Evolutionary conservation across 345 rosid species (phyloP).

Genomic region (Eucalyptus polybractea): DNA sequence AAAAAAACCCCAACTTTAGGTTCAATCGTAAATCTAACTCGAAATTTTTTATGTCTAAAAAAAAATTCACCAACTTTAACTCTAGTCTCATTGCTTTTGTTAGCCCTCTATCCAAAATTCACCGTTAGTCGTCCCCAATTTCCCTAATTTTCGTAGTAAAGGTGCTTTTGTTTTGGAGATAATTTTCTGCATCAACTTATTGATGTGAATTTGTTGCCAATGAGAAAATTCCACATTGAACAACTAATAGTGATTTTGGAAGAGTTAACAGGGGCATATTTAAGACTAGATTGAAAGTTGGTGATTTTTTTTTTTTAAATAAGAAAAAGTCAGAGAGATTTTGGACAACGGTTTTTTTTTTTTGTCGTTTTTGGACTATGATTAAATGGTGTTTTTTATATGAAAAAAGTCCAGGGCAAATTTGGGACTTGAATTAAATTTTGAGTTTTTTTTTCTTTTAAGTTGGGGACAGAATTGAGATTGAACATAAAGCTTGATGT

Average conservation of each 20-base stretch:
- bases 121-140: background rate
- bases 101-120: background rate
- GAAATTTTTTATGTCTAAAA: background rate
- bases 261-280: background rate
- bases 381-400: too few species aligned
- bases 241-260: background rate
- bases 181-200: rapidly evolving
- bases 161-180: background rate
- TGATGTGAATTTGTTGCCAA: background rate
- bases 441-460: background rate
- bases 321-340: rapidly evolving
- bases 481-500: background rate
- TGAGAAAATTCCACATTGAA: background rate
- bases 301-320: too few species aligned
- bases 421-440: background rate
- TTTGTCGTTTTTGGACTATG: rapidly evolving
- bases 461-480: rapidly evolving
- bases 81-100: background rate
- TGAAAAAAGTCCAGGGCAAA: rapidly evolving
- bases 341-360: too few species aligned
- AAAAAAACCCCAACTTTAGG: background rate
- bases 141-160: background rate
- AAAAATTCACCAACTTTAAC: background rate
- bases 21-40: background rate
- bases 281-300: background rate